A percentile compares a stretch with the other conserved stretches of the same genome.
Conservation (phyloP, 805 yeast species). For the Saccharomycopsis sp. region DNA sequence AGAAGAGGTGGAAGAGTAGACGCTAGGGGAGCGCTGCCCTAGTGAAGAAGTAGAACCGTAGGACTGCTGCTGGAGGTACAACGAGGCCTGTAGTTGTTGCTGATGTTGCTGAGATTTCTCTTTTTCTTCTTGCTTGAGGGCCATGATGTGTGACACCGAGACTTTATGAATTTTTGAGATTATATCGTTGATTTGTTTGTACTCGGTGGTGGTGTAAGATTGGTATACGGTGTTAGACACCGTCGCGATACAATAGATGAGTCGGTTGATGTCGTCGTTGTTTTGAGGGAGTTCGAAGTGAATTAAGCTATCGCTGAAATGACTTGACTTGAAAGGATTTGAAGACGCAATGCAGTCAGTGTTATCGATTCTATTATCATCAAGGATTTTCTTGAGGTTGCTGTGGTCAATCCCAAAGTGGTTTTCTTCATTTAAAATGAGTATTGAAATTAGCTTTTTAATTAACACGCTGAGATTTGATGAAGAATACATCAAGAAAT, state of each 20-base stretch:
- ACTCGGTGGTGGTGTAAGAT: slow-evolving; percentile 16
- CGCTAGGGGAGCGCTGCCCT: slow-evolving; percentile 2
- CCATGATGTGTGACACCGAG: slow-evolving; percentile 20
- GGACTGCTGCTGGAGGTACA: slow-evolving; percentile 2
- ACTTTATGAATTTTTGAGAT: slow-evolving; percentile 19
- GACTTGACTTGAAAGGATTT: background rate
- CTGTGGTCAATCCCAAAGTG: slow-evolving; percentile 7
- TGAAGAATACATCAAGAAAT: slow-evolving; percentile 9
- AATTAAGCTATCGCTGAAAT: slow-evolving; percentile 4
- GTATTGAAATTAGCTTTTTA: slow-evolving; percentile 14
- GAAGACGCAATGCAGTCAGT: background rate
- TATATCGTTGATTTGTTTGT: slow-evolving; percentile 16
- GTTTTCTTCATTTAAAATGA: slow-evolving; percentile 19
- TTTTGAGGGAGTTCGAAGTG: background rate
- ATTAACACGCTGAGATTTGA: slow-evolving; percentile 5
- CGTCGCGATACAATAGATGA: slow-evolving; percentile 17
- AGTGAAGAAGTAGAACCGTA: background rate
- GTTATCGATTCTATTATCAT: slow-evolving; percentile 13
- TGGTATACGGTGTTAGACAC: slow-evolving; percentile 19
- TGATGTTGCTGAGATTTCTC: slow-evolving; percentile 8
- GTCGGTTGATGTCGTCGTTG: slow-evolving; percentile 14
- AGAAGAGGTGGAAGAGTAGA: slow-evolving; percentile 19
- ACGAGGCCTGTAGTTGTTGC: background rate
- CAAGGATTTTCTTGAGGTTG: slow-evolving; percentile 9
- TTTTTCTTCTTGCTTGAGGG: slow-evolving; percentile 20